These are phyloP conservation scores for Exophiala dermatitidis DNA, from an alignment of 2,329 filamentous ascomycete genomes.

Conservation along the genomic window DNA sequence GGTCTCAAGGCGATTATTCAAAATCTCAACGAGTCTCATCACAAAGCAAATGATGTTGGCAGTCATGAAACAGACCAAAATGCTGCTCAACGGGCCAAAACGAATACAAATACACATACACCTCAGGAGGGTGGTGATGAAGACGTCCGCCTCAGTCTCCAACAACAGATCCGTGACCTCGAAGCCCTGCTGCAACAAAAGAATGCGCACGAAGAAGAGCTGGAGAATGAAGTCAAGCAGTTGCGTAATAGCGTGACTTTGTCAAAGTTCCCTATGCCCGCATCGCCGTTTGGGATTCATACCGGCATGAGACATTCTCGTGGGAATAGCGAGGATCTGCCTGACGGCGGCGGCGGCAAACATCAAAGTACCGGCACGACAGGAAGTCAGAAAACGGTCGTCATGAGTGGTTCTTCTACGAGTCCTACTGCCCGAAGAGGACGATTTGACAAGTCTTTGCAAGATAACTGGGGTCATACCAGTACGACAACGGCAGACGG, in stretches of 20 bases:
- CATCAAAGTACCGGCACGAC: constrained; percentile 19
- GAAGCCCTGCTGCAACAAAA: constrained; percentile 67
- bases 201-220: constrained; percentile 67
- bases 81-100: constrained; percentile 21
- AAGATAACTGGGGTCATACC: background rate
- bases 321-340: constrained; percentile 24
- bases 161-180: constrained; percentile 72
- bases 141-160: constrained; percentile 58
- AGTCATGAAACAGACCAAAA: too few relatives aligned
- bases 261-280: constrained; percentile 22
- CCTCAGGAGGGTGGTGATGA: constrained; percentile 34
- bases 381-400: constrained; percentile 22
- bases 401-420: constrained; percentile 7
- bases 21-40: constrained; percentile 72
- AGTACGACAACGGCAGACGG: constrained; percentile 9
- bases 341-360: constrained; percentile 9
- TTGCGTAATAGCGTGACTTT: constrained; percentile 43
- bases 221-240: constrained; percentile 71
- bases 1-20: constrained; percentile 97
- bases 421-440: background rate
- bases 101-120: constrained; percentile 9
- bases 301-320: constrained; percentile 32
- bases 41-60: constrained; percentile 18
- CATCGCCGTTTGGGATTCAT: constrained; percentile 21
- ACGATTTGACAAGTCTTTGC: background rate